Conservation (phyloP, 2,329 filamentous ascomycete species). For the Colletotrichum sp. region DNA sequence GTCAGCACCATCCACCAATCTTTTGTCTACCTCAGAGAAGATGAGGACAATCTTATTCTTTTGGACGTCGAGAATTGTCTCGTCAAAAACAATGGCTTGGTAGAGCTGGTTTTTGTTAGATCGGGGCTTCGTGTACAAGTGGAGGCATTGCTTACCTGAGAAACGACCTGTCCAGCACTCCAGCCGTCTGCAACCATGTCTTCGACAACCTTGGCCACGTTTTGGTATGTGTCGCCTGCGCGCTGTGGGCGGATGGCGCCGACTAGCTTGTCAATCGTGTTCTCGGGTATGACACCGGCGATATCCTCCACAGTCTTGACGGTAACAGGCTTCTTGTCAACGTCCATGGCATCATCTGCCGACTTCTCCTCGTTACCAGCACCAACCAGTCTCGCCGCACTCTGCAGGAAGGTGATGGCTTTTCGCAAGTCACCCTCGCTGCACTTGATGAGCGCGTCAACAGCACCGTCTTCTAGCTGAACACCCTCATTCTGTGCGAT, state of each 20-base stretch:
- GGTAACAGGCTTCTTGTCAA: constrained; percentile 68
- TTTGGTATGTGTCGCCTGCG: constrained; percentile 70
- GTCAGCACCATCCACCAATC: constrained; percentile 91
- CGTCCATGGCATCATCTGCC: constrained; percentile 68
- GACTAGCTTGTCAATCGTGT: constrained; percentile 73
- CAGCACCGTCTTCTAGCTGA: constrained; percentile 75
- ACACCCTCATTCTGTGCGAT: constrained; percentile 86
- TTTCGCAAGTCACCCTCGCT: constrained; percentile 95
- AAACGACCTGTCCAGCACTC: constrained; percentile 89
- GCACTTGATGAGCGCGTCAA: constrained; percentile 84
- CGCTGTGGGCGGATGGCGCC: constrained; percentile 77
- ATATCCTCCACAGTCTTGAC: constrained; percentile 90
- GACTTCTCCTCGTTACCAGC: constrained; percentile 57
- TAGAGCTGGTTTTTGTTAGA: constrained; percentile 65
- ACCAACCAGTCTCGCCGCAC: constrained; percentile 86
- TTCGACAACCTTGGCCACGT: constrained; percentile 80
- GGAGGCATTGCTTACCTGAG: constrained; percentile 62
- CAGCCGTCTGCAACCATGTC: constrained; percentile 96
- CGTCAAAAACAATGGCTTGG: constrained; percentile 81
- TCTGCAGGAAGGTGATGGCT: constrained; percentile 95
- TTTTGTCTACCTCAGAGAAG: constrained; percentile 95
- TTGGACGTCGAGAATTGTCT: constrained; percentile 80
- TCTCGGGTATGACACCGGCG: constrained; percentile 86
- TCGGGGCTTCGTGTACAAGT: not conserved
- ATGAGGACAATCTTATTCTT: constrained; percentile 90